These are phyloP conservation scores for Sergeia podlipaevii DNA, from an alignment of 208 protist species.

Conservation along the genomic window DNA sequence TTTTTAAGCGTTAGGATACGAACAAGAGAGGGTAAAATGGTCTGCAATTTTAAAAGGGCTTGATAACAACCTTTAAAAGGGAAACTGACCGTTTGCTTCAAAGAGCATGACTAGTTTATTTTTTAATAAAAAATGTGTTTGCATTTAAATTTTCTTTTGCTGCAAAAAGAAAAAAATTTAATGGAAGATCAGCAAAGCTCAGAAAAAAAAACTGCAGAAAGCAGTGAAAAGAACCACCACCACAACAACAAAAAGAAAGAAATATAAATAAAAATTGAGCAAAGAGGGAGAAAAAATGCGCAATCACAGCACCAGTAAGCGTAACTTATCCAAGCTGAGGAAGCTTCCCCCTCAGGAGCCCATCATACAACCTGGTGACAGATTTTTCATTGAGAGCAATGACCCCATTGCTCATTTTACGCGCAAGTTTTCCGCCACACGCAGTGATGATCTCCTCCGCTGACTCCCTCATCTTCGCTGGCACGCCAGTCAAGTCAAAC, in stretches of 20 bases:
- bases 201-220: constrained; percentile 7
- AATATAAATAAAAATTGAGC: constrained; percentile 2
- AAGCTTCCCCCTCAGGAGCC: constrained; percentile 43
- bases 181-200: neutral
- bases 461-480: constrained; percentile 30
- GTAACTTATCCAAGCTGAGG: neutral
- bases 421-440: constrained; percentile 48
- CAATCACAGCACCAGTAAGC: too few species aligned
- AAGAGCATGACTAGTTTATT: too few species aligned
- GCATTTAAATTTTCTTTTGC: too few species aligned
- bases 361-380: constrained; percentile 64
- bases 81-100: too few species aligned
- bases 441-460: constrained; percentile 63
- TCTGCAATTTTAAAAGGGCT: too few species aligned
- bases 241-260: constrained; percentile 9
- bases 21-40: too few species aligned
- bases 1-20: too few species aligned
- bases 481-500: constrained; percentile 39
- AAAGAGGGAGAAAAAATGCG: too few species aligned
- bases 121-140: too few species aligned
- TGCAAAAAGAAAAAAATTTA: too few species aligned
- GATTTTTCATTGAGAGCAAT: constrained; percentile 29
- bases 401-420: constrained; percentile 8
- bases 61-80: too few species aligned
- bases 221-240: neutral